phyloP scores from a whole-genome alignment of 805 yeast genomes.

The Kodamaea fukazawae region DNA sequence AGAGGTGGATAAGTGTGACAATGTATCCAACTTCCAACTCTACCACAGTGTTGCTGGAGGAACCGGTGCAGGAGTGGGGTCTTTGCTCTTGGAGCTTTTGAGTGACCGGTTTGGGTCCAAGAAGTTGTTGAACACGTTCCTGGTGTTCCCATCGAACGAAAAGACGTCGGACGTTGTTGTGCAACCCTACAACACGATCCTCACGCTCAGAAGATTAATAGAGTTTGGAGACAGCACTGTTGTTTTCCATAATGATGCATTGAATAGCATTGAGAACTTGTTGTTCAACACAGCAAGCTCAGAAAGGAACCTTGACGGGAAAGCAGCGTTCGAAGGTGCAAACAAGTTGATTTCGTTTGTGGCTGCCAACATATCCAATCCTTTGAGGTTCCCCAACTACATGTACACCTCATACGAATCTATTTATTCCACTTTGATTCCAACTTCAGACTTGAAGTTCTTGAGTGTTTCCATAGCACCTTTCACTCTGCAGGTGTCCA shows the following conservation, averaged over 20 bases:
- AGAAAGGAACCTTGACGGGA: constrained; percentile 20
- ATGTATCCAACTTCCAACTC: constrained; percentile 84
- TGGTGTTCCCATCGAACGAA: constrained; percentile 80
- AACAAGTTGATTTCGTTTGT: constrained; percentile 85
- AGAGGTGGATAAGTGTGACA: constrained; percentile 88
- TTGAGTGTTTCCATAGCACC: constrained; percentile 42
- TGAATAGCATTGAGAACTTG: constrained; percentile 63
- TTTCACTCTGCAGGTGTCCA: constrained; percentile 39
- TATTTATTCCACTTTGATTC: constrained; percentile 75
- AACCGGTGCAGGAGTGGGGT: constrained; percentile 95
- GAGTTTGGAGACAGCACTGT: constrained; percentile 83
- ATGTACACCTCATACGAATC: constrained; percentile 85
- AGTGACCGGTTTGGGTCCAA: constrained; percentile 77
- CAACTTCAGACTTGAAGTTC: constrained; percentile 81
- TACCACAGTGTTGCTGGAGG: constrained; percentile 98
- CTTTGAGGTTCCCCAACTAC: constrained; percentile 87
- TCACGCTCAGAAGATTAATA: constrained; percentile 77
- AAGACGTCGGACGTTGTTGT: constrained; percentile 92
- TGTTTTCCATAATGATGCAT: constrained; percentile 89
- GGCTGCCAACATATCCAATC: constrained; percentile 79
- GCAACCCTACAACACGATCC: constrained; percentile 89
- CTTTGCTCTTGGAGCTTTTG: constrained; percentile 70
- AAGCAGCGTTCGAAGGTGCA: constrained; percentile 72
- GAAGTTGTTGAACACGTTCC: constrained; percentile 78
- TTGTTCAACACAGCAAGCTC: constrained; percentile 11